These are phyloP conservation scores for Naumovozyma baii DNA, from an alignment of 805 yeast species.

Conservation along the genomic window DNA sequence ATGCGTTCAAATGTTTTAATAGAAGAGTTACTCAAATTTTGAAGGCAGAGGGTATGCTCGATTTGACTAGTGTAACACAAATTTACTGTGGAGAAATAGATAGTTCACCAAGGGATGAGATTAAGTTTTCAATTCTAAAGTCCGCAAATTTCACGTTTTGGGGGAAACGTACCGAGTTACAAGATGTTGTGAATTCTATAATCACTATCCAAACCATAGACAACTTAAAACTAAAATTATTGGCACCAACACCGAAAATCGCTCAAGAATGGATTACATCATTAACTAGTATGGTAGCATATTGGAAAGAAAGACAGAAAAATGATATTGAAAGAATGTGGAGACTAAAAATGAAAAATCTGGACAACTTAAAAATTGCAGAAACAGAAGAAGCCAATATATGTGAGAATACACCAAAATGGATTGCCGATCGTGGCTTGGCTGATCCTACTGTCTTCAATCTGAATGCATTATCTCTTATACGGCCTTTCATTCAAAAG, in stretches of 20 bases:
- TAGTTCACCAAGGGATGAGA: slow-evolving; percentile 17
- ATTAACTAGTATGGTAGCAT: slow-evolving; percentile 36
- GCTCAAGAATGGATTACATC: slow-evolving; percentile 62
- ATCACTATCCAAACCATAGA: slow-evolving; percentile 44
- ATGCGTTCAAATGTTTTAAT: slow-evolving; percentile 56
- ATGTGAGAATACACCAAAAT: slow-evolving; percentile 37
- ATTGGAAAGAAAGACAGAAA: slow-evolving; percentile 47
- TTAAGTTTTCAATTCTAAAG: slow-evolving; percentile 24
- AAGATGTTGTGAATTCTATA: background rate
- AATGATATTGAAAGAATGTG: slow-evolving; percentile 35
- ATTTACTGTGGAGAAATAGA: slow-evolving; percentile 30
- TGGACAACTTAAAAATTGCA: slow-evolving; percentile 38
- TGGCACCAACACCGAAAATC: slow-evolving; percentile 41
- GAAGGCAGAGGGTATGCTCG: slow-evolving; percentile 52
- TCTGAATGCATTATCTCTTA: slow-evolving; percentile 48
- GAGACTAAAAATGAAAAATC: slow-evolving; percentile 37
- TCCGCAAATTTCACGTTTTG: slow-evolving; percentile 13
- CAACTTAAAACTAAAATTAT: slow-evolving; percentile 40
- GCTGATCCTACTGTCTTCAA: slow-evolving; percentile 48
- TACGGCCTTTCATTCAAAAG: slow-evolving; percentile 48
- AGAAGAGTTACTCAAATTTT: slow-evolving; percentile 48
- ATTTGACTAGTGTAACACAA: slow-evolving; percentile 41
- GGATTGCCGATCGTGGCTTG: slow-evolving; percentile 44
- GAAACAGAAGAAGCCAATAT: slow-evolving; percentile 50
- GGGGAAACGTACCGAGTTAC: background rate